Base-by-base conservation (phyloP, 495 filamentous ascomycete genomes). In the Podospora anserina region DNA sequence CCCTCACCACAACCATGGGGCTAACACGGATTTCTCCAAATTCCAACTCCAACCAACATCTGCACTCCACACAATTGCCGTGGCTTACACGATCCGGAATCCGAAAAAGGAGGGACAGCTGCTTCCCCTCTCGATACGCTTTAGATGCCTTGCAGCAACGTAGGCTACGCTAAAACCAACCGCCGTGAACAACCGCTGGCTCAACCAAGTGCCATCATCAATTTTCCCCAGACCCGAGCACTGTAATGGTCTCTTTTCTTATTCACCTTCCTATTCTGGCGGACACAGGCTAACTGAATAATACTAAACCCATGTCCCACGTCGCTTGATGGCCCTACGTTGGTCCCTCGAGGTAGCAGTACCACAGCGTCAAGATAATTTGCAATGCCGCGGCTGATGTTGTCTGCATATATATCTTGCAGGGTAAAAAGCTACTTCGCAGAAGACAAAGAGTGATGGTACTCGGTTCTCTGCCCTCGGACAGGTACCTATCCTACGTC, bases 221-320 rank as follows among this genome's bases (percentile, higher is more conserved):
- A 63, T 28, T 15, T 34, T 28, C 20, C 6, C 30, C 39, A 19
- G 30, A 30, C 30, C 11, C 2, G 32, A 16, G 49, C 32, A 53
- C 2, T 64, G 54, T 2, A 34, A 19, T 63, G 4, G 57, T 28
- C 44, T 58, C 26, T 13, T 61, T 56, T 64, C 28, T 61, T 59
- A 13, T 66, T 66, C 57, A 66, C 63, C 63, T 69, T 66, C 63
- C 63, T 63, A 23, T 69, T 69, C 44, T 11, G 61, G 4, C 63
- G 0, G 39, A 26, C n/a, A 58, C 60, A 69, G 26, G 23, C 49
- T 18, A 63, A 19, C 4, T 19, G 11, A 16, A 49, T 63, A 15
- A 28, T 49, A 39, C n/a, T 63, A 44, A 39, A 15, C 28, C 32
- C 16, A 27, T 20, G 39, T 5, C 27, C 27, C 7, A 32, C 59